Conservation (phyloP, 1,139 yeast species). For the Geotrichum bryndzae region DNA sequence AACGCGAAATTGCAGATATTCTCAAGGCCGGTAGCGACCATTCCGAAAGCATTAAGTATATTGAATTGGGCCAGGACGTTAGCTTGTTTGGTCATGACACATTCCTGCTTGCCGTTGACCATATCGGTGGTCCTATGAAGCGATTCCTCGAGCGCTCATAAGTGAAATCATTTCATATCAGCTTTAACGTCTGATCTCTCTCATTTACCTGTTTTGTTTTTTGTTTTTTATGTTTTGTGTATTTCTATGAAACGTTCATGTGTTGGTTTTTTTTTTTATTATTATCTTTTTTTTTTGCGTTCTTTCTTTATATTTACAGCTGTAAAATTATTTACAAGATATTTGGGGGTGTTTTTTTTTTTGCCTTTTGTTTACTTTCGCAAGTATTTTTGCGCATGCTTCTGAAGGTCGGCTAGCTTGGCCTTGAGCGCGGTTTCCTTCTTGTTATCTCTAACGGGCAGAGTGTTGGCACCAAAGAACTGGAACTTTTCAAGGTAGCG, state of each 20-base stretch:
- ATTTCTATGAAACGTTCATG: background rate
- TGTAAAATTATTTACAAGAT: background rate
- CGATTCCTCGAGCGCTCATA: conserved; percentile 44
- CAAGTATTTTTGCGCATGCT: conserved; percentile 28
- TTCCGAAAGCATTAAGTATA: conserved; percentile 38
- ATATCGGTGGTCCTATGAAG: conserved; percentile 73
- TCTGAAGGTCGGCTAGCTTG: conserved; percentile 26
- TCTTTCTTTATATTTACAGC: background rate
- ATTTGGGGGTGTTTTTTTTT: background rate
- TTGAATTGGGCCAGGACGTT: conserved; percentile 68
- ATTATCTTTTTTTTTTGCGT: background rate
- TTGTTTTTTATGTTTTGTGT: background rate
- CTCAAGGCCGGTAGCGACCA: conserved; percentile 37
- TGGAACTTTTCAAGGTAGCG: conserved; percentile 79
- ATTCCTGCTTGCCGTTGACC: conserved; percentile 67
- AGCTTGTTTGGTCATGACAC: conserved; percentile 90
- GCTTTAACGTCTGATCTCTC: too few species aligned
- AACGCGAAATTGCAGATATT: conserved; percentile 66
- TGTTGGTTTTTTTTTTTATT: background rate
- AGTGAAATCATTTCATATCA: background rate
- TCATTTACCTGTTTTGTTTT: background rate
- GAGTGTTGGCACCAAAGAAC: conserved; percentile 59
- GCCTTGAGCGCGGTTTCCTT: conserved; percentile 30
- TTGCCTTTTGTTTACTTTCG: background rate
- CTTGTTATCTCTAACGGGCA: conserved; percentile 29